Base-by-base conservation (phyloP, 176 grass and related monocot genomes). In the Eremochloa ophiuroides region DNA sequence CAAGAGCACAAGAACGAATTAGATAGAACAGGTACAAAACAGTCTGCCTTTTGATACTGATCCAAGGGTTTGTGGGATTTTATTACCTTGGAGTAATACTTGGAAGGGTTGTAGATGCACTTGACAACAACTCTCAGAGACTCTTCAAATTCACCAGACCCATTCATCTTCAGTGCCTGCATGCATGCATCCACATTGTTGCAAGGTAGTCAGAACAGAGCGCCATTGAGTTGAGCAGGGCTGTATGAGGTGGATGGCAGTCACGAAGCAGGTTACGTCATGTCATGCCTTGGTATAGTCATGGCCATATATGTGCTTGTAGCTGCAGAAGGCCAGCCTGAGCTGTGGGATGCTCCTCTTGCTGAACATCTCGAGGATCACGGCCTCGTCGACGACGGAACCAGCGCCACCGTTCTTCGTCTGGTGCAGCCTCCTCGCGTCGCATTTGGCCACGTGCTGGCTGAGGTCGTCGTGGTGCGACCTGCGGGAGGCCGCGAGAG, bases 331-430 rank as follows among this genome's bases (percentile, higher is more conserved):
- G 39, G 96, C 90, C 69, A 98, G 68, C 62, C 88, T 98, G 40
- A 98, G 85, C 83, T 98, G 93, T 18, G 90, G 96, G 69, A 93
- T 93, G 84, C 96, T 98, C 83, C 96, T 95, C 88, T 95, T 98
- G 82, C 96, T 98, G 82, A 98, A 81, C 70, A 95, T 91, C 86
- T 95, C 96, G 10, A 98, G 90, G 64, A 98, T 84, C 2, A 81
- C 73, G 7, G 92, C 90, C 68, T 98, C 90, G 6, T 98, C 82
- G 4, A 89, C 79, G 2, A 86, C 68, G 4, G 80, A 82, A 14
- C 88, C 89, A 4, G n/a, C 73, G n/a, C 86, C 60, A 30, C 86
- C 35, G 62, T 90, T 93, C 66, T 84, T 88, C 2, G 88, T 83
- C 22, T 86, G 90, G 44, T 93, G 88, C 80, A 98, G 30, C 68